Evolutionary conservation across 2,329 filamentous ascomycete genomes (phyloP), one percentile per base, ranked within the genome.

Genomic region (Zymoseptoria passerinii): DNA sequence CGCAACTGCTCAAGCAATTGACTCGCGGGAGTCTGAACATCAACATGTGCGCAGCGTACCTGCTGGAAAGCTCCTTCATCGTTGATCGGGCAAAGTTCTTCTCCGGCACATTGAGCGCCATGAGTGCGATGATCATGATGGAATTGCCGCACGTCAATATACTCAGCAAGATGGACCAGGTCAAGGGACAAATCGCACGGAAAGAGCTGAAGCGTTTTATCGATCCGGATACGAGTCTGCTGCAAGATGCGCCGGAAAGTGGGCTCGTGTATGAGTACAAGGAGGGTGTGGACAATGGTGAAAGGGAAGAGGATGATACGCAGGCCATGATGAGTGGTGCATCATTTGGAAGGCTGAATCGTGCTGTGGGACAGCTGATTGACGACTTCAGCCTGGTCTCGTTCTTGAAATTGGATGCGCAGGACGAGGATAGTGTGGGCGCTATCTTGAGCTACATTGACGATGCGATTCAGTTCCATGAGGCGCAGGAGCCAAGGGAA

Each of bases 111-210:
- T 79, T 99, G 60, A 94, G 89, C 71, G 94, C 94, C 64, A 97
- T 99, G 94, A 95, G 89, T 69, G 92, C 94, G 64, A 99, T 99
- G 94, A 85, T 99, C 69, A 94, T 97, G 90, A 83, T 99, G 63
- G 94, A 97, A 76, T 85, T 97, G 64, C 94, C 94, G 4, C 94
- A 99, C 72, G 85, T 99, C 71, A 99, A 99, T 72, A 88, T 99
- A 61, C 78, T 99, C 57, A 95, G 88, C 71, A 99, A 99, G 77
- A 97, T 97, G 92, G 94, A 99, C 72, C 82, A 97, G 61, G 85
- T 97, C 65, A 94, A 94, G 72, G 90, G 89, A 48, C 89, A 94
- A 74, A 83, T 97, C 27, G 86, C 86, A 59, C 90, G 90, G 74
- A 88, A 88, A 73, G 91, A 97, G 67, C 73, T 99, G 60, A 95